Conservation (phyloP, 805 yeast genomes). For the Ogataea corticis region DNA sequence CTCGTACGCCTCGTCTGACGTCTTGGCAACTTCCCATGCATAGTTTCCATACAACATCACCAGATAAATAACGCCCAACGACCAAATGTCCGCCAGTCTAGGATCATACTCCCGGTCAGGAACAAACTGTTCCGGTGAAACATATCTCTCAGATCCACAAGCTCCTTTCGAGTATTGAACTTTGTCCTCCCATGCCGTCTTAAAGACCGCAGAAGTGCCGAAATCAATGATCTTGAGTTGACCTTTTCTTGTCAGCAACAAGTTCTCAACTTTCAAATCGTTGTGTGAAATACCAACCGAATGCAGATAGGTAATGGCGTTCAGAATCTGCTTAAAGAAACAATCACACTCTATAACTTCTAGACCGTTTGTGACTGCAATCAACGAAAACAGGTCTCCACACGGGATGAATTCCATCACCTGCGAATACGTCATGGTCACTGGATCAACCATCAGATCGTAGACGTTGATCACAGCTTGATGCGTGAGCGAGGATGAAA, state of each 20-base stretch:
- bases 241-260: constrained; percentile 67
- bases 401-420: constrained; percentile 96
- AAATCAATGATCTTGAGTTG: constrained; percentile 76
- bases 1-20: constrained; percentile 42
- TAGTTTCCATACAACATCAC: constrained; percentile 53
- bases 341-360: constrained; percentile 79
- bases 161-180: constrained; percentile 70
- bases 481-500: constrained; percentile 74
- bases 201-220: constrained; percentile 88
- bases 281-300: constrained; percentile 92
- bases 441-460: constrained; percentile 75
- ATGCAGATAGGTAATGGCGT: constrained; percentile 84
- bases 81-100: constrained; percentile 84
- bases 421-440: constrained; percentile 72
- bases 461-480: constrained; percentile 74
- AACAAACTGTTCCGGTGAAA: constrained; percentile 84
- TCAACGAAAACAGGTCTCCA: constrained; percentile 70
- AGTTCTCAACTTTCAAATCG: constrained; percentile 87
- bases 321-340: constrained; percentile 80
- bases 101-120: constrained; percentile 65
- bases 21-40: constrained; percentile 38
- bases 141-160: constrained; percentile 87
- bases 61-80: constrained; percentile 75
- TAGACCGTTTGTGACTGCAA: constrained; percentile 51
- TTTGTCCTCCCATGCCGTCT: constrained; percentile 84